Evolutionary conservation across 2,329 filamentous ascomycete genomes (phyloP), one percentile per base, ranked within the genome.

Genomic region (Sclerotiophoma versabilis): DNA sequence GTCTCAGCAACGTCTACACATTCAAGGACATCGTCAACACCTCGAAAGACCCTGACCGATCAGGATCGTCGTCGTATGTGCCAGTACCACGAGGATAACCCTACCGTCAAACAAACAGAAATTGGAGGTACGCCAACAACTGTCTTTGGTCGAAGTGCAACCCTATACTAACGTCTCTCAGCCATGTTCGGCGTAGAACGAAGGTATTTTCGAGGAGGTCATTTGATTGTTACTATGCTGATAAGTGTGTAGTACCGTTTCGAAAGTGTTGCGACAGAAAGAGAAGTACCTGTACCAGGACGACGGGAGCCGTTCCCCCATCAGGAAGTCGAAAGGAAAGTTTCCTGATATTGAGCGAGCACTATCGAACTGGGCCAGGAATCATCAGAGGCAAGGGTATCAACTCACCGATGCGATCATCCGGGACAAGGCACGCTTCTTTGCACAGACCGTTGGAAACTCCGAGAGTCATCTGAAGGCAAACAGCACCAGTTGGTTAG

Each of bases 141-240:
- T 9, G 27, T 45, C n/a, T 37, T 41, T 49, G 26, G 37, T 43
- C 8, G 10, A 39, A 36, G 19, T 12, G 25, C 22, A 45, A 26
- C 22, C 22, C 14, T 36, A 50, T 45, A 64, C 77, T 80, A 60
- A 77, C 68, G 15, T 54, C 51, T 34, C 49, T 27, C 64, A 90
- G 89, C 88, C 54, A 87, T 92, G 73, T 99, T 99, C 77, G 93
- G 93, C 29, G 95, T 99, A 46, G 95, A 99, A 79, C 83, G 95
- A 88, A 98, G 95, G 95, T 98, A 87, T 43, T 33, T 50, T 41
- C 49, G 42, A 37, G 52, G 47, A 32, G 17, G 32, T 36, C 38
- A 8, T 34, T 42, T 64, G 38, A 33, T 26, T 52, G 15, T 25
- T 57, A 8, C 36, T 56, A 52, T 57, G 41, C 60, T 68, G 43